Conservation (phyloP, 2,329 filamentous ascomycete genomes). For the Helminthosporium solani region DNA sequence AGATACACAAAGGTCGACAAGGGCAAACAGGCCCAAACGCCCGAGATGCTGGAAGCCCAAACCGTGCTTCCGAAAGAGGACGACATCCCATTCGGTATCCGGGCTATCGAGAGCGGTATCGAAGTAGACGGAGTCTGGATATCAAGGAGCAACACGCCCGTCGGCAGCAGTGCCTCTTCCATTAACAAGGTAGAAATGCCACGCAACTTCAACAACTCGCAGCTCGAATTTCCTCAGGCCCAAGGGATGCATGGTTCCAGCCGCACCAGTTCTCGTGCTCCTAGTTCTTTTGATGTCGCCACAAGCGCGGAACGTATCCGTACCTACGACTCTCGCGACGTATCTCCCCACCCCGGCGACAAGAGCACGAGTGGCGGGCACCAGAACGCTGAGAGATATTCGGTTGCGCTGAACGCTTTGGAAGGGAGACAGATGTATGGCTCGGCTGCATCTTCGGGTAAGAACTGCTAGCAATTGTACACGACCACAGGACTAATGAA, state of each 20-base stretch:
- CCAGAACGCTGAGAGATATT: conserved; percentile 34
- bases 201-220: conserved; percentile 33
- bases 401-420: conserved; percentile 34
- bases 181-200: conserved; percentile 32
- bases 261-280: conserved; percentile 35
- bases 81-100: conserved; percentile 81
- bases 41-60: conserved; percentile 65
- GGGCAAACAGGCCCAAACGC: conserved; percentile 49
- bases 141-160: conserved; percentile 48
- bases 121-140: conserved; percentile 77
- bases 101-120: conserved; percentile 79
- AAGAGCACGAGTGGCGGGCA: conserved; percentile 42
- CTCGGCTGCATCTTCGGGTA: conserved; percentile 30
- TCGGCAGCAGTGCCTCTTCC: conserved; percentile 39
- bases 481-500: conserved; percentile 4
- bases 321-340: conserved; percentile 32
- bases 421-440: conserved; percentile 19
- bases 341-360: conserved; percentile 28
- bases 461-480: conserved; percentile 5
- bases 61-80: conserved; percentile 53
- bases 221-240: conserved; percentile 33
- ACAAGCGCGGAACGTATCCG: conserved; percentile 40
- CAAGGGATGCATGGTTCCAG: conserved; percentile 31
- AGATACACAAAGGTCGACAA: conserved; percentile 46
- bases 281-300: conserved; percentile 42